phyloP scores from a whole-genome alignment of 352 stramenopile genomes.

The Pythium brachiatum region DNA sequence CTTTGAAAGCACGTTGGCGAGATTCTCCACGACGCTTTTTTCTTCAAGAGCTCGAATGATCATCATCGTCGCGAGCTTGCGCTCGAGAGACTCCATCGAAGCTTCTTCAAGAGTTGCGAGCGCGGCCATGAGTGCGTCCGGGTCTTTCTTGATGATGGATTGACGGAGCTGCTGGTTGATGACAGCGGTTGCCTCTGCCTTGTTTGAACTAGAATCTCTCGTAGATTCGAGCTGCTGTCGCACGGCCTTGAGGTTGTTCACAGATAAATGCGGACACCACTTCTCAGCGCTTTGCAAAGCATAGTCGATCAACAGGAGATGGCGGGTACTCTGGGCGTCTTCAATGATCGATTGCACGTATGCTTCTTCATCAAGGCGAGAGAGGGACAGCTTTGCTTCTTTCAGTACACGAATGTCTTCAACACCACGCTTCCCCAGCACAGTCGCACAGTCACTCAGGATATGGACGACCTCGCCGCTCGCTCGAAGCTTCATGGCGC shows the following conservation, averaged over 20 bases:
- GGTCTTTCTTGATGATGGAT: conserved; percentile 63
- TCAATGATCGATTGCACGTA: conserved; percentile 75
- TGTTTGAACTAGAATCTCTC: conserved; percentile 32
- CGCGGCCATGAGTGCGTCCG: conserved; percentile 65
- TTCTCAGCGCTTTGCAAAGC: conserved; percentile 57
- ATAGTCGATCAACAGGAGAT: conserved; percentile 64
- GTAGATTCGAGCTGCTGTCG: conserved; percentile 8
- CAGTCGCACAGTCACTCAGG: conserved; percentile 47
- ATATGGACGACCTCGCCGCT: conserved; percentile 63
- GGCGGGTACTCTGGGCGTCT: conserved; percentile 53
- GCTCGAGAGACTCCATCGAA: conserved; percentile 60
- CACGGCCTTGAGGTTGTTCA: conserved; percentile 45
- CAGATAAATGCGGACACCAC: conserved; percentile 51
- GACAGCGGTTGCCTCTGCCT: conserved; percentile 37
- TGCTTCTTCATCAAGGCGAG: conserved; percentile 65
- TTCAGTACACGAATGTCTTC: conserved; percentile 63
- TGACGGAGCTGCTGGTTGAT: conserved; percentile 54
- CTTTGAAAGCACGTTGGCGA: conserved; percentile 32
- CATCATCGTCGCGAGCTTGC: conserved; percentile 81
- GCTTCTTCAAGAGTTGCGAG: conserved; percentile 65
- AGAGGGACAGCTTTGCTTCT: conserved; percentile 48
- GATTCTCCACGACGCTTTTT: conserved; percentile 56
- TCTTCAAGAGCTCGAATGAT: conserved; percentile 76
- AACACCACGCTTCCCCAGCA: conserved; percentile 52
- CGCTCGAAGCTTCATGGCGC: conserved; percentile 53